Conservation (phyloP, 257 asterid species). For the Jacaranda mimosifolia region DNA sequence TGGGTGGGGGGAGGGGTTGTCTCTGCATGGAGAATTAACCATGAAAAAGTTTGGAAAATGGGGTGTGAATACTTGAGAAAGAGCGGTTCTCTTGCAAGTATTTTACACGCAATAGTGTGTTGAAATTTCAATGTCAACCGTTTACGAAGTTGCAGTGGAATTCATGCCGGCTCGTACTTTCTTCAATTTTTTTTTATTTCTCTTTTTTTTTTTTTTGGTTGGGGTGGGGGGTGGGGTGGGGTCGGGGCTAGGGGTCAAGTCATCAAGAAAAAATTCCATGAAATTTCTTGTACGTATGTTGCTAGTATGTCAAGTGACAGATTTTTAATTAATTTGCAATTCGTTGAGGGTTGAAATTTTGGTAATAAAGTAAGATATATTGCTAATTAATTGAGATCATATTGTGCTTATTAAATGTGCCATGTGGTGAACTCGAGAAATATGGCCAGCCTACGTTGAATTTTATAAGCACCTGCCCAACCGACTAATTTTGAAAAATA, state of each 20-base stretch:
- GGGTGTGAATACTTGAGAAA: slow-evolving; percentile 30
- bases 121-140: slow-evolving; percentile 53
- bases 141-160: slow-evolving; percentile 20
- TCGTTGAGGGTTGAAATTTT: slow-evolving; percentile 1
- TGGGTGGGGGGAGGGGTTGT: slow-evolving; percentile 4
- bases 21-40: too few species aligned
- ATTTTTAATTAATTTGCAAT: slow-evolving; percentile 12
- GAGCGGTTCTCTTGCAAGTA: slow-evolving; percentile 4
- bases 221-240: too few species aligned
- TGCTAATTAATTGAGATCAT: neutral
- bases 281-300: slow-evolving; percentile 36
- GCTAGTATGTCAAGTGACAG: neutral
- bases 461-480: neutral
- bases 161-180: slow-evolving; percentile 37
- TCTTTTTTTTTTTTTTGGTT: too few species aligned
- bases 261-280: neutral
- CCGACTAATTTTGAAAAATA: neutral
- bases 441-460: slow-evolving; percentile 5
- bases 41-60: neutral
- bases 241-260: neutral
- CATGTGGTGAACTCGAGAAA: slow-evolving; percentile 29
- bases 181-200: neutral
- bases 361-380: neutral
- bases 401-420: slow-evolving; percentile 14
- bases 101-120: slow-evolving; percentile 43